Evolutionary conservation across 345 rosid species (phyloP).

Genomic region (Clausena lansium): DNA sequence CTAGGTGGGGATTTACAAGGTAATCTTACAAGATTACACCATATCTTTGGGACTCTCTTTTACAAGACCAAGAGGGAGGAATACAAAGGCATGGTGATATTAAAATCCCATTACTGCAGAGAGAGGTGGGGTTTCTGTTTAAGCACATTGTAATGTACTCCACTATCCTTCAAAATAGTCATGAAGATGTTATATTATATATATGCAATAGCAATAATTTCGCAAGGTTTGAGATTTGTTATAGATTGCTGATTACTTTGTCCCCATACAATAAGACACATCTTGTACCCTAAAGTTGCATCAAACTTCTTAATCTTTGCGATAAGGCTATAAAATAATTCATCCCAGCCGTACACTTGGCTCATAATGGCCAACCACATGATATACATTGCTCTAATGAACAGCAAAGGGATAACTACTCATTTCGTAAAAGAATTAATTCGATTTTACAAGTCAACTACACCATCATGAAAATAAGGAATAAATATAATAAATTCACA

Average conservation of each 20-base stretch:
- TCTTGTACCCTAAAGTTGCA: slow-evolving; percentile 37
- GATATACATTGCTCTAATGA: slow-evolving; percentile 16
- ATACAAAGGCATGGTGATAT: not conserved
- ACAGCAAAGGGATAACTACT: slow-evolving; percentile 10
- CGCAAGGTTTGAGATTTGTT: not conserved
- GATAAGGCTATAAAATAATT: not conserved
- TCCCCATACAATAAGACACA: slow-evolving; percentile 28
- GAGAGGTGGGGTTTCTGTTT: slow-evolving; percentile 31
- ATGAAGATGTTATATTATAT: not conserved
- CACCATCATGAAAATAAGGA: slow-evolving; percentile 19
- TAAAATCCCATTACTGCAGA: not conserved
- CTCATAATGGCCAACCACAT: slow-evolving; percentile 32
- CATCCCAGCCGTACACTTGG: slow-evolving; percentile 12
- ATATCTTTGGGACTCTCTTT: not conserved
- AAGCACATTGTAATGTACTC: slow-evolving; percentile 24
- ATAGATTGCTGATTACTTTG: slow-evolving; percentile 26
- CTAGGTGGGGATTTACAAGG: not conserved
- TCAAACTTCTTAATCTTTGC: slow-evolving; percentile 18
- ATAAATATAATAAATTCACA: not conserved
- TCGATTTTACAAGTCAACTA: slow-evolving; percentile 16
- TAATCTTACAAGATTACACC: not conserved
- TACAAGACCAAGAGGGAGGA: not conserved
- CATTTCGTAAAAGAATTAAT: not conserved
- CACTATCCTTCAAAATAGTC: slow-evolving; percentile 3
- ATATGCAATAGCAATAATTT: not conserved